phyloP scores from a whole-genome alignment of 257 asterid species.

The Salvia miltiorrhiza region DNA sequence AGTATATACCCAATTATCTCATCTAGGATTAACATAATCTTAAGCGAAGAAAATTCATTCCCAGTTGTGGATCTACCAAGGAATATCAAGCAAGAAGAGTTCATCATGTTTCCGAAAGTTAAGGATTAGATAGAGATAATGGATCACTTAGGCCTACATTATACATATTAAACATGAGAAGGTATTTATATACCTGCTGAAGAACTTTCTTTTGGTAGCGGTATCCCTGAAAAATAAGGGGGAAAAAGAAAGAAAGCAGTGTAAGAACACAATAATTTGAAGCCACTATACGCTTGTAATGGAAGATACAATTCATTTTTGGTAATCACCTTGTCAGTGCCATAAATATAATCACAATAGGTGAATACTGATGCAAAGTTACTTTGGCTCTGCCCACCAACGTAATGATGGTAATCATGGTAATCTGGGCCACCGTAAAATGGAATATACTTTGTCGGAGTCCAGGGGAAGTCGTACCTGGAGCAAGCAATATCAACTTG shows the following conservation, averaged over 20 bases:
- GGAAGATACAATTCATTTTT: not conserved
- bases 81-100: not conserved
- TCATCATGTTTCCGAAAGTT: not conserved
- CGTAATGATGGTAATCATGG: constrained; percentile 98
- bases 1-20: not conserved
- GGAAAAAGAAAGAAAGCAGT: not conserved
- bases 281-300: constrained; percentile 1
- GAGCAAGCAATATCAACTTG: not conserved
- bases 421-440: constrained; percentile 97
- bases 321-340: constrained; percentile 86
- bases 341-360: constrained; percentile 90
- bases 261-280: constrained; percentile 12
- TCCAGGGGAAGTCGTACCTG: constrained; percentile 97
- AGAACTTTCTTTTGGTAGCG: constrained; percentile 85
- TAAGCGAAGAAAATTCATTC: not conserved
- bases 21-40: not conserved
- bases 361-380: constrained; percentile 98
- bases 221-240: constrained; percentile 57
- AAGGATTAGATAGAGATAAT: not conserved
- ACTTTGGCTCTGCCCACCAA: constrained; percentile 96
- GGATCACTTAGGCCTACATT: not conserved
- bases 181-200: constrained; percentile 54
- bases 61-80: not conserved
- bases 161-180: not conserved
- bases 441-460: constrained; percentile 81